A percentile compares a stretch with the other conserved stretches of the same genome.
Conservation (phyloP, 2,329 filamentous ascomycete genomes). For the Xylogone sp. region DNA sequence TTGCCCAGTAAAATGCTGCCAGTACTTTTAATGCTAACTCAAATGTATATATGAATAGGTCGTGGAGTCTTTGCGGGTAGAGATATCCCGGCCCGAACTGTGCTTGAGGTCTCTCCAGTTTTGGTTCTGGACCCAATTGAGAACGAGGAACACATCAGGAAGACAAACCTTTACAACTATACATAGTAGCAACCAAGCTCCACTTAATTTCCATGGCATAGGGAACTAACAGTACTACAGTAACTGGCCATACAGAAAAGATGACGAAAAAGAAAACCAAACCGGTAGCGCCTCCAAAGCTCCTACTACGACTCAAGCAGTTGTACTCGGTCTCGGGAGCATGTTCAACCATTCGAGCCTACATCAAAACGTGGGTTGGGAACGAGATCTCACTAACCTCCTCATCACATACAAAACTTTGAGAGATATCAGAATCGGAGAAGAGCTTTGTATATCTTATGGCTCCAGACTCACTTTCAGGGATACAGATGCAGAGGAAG, state of each 20-base stretch:
- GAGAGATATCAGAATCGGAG: constrained; percentile 44
- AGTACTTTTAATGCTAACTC: neutral
- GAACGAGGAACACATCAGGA: constrained; percentile 43
- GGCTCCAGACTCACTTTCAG: constrained; percentile 31
- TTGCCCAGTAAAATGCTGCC: neutral
- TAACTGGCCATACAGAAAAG: constrained; percentile 26
- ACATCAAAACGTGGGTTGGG: constrained; percentile 53
- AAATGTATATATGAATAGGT: constrained; percentile 30
- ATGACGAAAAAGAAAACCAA: constrained; percentile 17
- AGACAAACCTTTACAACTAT: constrained; percentile 51
- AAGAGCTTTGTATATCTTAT: constrained; percentile 48
- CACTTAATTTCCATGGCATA: constrained; percentile 1
- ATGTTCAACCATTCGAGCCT: constrained; percentile 55
- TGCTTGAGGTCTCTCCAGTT: constrained; percentile 49
- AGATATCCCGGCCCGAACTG: constrained; percentile 41
- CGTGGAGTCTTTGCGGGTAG: constrained; percentile 47
- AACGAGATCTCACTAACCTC: constrained; percentile 39
- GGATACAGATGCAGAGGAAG: constrained; percentile 25
- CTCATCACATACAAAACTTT: constrained; percentile 46
- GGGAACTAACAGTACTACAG: constrained; percentile 22
- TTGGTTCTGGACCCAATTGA: constrained; percentile 43
- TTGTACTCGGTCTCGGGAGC: constrained; percentile 50
- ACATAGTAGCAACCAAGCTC: constrained; percentile 40
- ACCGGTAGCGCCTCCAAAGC: constrained; percentile 14
- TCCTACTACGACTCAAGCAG: constrained; percentile 40